Evolutionary conservation across 129 eudicot genomes (phyloP).

Genomic region (Silybum marianum): DNA sequence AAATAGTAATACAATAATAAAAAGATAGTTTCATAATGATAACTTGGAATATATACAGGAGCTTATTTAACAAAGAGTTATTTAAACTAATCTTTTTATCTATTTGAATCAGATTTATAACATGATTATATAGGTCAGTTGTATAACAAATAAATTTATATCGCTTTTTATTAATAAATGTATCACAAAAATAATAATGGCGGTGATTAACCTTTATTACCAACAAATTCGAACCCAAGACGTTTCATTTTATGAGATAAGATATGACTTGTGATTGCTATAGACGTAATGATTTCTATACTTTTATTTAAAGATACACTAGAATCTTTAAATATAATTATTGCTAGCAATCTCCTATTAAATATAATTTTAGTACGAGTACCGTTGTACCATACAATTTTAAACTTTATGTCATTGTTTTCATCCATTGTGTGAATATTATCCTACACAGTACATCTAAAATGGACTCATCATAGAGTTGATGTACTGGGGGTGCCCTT

Average conservation of each 20-base stretch:
- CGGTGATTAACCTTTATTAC: not conserved
- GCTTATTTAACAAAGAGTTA: not conserved
- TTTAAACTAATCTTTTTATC: not conserved
- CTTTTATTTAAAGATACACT: not conserved
- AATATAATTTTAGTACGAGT: not conserved
- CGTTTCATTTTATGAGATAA: not conserved
- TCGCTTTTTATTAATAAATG: not conserved
- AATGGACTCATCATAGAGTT: not conserved
- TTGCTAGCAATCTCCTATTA: not conserved
- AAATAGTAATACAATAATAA: too few relatives aligned
- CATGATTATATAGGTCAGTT: not conserved
- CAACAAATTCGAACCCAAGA: not conserved
- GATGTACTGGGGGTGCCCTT: not conserved
- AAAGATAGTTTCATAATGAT: too few relatives aligned
- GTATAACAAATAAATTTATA: not conserved
- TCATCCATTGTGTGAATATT: not conserved
- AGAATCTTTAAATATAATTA: not conserved
- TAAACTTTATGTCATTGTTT: not conserved
- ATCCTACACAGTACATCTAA: not conserved
- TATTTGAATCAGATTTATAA: not conserved
- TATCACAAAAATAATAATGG: not conserved
- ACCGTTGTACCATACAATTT: not conserved
- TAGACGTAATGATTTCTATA: not conserved
- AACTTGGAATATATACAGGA: not conserved
- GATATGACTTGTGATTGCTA: not conserved